These are phyloP conservation scores for Herpetomonas samuelpessoai DNA, from an alignment of 208 protist species.

Conservation along the genomic window DNA sequence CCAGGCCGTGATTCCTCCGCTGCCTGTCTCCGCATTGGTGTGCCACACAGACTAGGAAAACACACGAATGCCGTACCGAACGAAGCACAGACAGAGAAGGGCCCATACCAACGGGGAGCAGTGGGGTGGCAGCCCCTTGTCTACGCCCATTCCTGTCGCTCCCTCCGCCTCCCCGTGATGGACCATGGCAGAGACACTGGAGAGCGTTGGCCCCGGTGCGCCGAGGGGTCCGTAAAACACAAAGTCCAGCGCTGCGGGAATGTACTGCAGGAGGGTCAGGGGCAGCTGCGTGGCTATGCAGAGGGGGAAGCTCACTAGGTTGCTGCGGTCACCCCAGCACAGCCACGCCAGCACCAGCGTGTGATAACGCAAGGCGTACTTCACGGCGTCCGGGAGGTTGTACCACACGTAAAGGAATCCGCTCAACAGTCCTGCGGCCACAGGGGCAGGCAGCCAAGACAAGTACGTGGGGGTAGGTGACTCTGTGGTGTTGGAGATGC, in stretches of 20 bases:
- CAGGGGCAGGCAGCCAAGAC: neutral
- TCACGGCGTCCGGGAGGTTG: conserved; percentile 17
- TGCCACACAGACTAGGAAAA: too few species aligned
- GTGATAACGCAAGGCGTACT: conserved; percentile 39
- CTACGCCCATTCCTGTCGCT: neutral
- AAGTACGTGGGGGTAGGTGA: neutral
- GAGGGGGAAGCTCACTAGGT: conserved; percentile 19
- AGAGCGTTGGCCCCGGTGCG: neutral
- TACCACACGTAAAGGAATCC: conserved; percentile 14
- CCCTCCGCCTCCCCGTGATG: neutral
- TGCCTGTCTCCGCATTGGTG: too few species aligned
- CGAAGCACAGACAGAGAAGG: neutral
- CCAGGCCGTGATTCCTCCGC: neutral
- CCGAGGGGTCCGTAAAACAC: neutral
- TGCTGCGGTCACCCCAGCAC: conserved; percentile 15
- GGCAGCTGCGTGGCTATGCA: neutral
- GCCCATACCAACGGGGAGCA: conserved; percentile 1
- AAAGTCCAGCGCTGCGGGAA: neutral
- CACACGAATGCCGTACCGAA: neutral
- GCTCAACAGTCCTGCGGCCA: neutral
- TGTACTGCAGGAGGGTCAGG: neutral
- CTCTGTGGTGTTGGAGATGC: neutral
- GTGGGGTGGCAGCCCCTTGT: neutral
- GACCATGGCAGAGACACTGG: neutral
- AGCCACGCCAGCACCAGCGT: conserved; percentile 22